Evolutionary conservation across 352 stramenopile species (phyloP).

Genomic region (Phytophthora constricta): DNA sequence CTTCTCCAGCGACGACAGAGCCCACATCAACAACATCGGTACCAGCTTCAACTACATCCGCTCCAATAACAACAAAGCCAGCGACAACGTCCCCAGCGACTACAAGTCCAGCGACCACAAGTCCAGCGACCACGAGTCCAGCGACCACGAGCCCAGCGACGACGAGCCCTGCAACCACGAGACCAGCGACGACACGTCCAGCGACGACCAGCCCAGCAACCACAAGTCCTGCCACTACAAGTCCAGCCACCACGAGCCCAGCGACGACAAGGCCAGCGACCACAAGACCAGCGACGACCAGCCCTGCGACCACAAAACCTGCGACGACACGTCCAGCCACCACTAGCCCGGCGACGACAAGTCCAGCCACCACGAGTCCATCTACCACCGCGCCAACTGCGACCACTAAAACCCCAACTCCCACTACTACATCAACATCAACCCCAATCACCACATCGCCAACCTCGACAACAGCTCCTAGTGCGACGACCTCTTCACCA

Average conservation of each 20-base stretch:
- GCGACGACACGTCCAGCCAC: background rate
- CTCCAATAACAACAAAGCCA: background rate
- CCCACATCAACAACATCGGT: no score
- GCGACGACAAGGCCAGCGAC: conserved; percentile 3
- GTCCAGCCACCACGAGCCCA: background rate
- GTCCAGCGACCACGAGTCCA: background rate
- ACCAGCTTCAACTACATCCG: no score
- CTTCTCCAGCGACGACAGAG: no score
- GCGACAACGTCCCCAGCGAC: background rate
- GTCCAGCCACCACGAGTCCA: background rate
- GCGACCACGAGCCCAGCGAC: background rate
- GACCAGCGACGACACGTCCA: background rate
- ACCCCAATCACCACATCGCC: conserved; percentile 3
- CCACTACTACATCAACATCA: conserved; percentile 1
- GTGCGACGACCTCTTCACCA: conserved; percentile 5
- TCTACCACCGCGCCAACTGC: conserved; percentile 2
- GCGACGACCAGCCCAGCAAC: background rate
- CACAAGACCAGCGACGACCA: background rate
- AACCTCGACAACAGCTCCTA: conserved; percentile 7
- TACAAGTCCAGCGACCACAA: background rate
- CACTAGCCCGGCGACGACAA: conserved; percentile 1
- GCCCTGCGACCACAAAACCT: conserved; percentile 3
- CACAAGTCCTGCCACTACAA: background rate
- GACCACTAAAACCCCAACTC: background rate
- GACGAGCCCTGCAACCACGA: background rate